Evolutionary conservation across 345 rosid species (phyloP), one percentile per base, ranked within the genome.

Genomic region (Eucalyptus cladocalyx): DNA sequence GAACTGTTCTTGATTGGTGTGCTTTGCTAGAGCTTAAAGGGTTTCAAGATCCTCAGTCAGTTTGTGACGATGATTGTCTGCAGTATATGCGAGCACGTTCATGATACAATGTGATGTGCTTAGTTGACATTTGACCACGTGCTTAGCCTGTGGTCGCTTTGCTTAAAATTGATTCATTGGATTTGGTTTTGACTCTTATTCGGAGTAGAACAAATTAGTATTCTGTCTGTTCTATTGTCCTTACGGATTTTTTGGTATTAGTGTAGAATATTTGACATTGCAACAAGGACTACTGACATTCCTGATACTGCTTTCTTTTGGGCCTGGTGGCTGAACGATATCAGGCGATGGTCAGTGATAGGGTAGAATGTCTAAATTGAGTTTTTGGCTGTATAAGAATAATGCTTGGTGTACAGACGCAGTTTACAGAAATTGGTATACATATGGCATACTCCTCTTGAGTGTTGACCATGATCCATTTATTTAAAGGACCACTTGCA

Each of bases 41-140:
- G 51, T 49, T 49, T 49, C 18, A 14, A 49, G 16, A 14, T 49
- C 3, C 51, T 49, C 51, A 14, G 3, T 49, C 51, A 49, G 51
- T 49, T 49, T 49, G 51, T 0, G 3, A 14, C 17, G 17, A 49
- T 14, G 51, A 49, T 14, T 49, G 17, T 49, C 17, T 49, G 0
- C 0, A 14, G 51, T 49, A 49, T 49, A 49, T 14, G 6, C 0
- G 17, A 0, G 3, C 0, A 1, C 0, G 51, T 49, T 49, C 0
- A 0, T 0, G 0, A 5, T 49, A 5, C 51, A 49, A 14, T 5
- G 7, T 49, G 51, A 49, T 49, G 0, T 49, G 51, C 51, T 49
- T 49, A 0, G 1, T 49, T 0, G 7, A 14, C 51, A 49, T 49
- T 49, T 49, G 51, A 48, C 16, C 14, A 43, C 8, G 47, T 43